Evolutionary conservation across 306 rosid genomes (phyloP), one percentile per base, ranked within the genome.

Genomic region (Quercus glauca): DNA sequence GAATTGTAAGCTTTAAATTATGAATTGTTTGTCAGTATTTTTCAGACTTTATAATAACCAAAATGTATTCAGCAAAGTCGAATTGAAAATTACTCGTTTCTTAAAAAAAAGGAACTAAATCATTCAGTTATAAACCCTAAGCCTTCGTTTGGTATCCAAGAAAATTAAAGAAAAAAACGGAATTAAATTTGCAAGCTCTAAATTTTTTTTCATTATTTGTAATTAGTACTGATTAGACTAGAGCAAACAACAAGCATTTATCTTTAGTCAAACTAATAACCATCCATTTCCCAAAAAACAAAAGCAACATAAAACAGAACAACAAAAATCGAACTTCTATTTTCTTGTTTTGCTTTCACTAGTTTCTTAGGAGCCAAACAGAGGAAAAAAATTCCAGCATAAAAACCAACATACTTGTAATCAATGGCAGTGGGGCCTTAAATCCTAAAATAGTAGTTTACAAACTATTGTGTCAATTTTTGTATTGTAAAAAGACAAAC

Each of bases 381-480:
- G 3, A 45, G 60, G 2, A 71, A 12, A 26, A 73, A 57, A 9
- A 26, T n/a, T 0, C 7, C 52, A 61, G 45, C 20, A 33, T 25
- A 77, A 71, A 52, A 45, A 55, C 73, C 0, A 10, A 21, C 60
- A 55, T 76, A 95, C 99, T 87, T 15, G 73, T 95, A 95, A 90
- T 95, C 93, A 14, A 91, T 86, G 65, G 96, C 31, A 28, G 29
- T 3, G 31, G 31, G 29, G 31, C 31, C 31, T 29, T 3, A 29
- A 29, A 29, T 29, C 31, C 31, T 35, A 1, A 35, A 35, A 35
- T 35, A 35, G 41, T 35, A 6, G 6, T 35, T 35, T 35, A 35
- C 8, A 6, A 35, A 35, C 9, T 35, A 35, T 35, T 35, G 41
- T 35, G 41, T 35, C 41, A 1, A 35, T 35, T 35, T 35, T 35